Base-by-base conservation (phyloP, 2,329 filamentous ascomycete genomes). In the Cercospora beticola region DNA sequence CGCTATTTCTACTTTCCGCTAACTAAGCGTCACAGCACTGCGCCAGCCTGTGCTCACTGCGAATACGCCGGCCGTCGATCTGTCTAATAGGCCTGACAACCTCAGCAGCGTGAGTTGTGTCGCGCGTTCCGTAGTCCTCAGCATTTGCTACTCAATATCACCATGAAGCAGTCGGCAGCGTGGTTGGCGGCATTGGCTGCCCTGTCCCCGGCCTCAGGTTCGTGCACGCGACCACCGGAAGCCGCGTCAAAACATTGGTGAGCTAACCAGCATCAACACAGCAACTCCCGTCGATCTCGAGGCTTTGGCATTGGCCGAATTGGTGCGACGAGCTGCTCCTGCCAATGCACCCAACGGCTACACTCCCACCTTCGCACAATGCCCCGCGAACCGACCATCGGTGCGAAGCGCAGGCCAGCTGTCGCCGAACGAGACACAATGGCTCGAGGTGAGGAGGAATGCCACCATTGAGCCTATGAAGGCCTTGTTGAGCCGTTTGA, bases 391-490 rank as follows among this genome's bases (percentile, higher is more conserved):
- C n/a, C 85, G 87, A 56, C 93, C 94, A 0, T 84, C 83, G 1
- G 87, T 97, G 65, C 89, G 93, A 73, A 79, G 79, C 40, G 92
- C 91, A 57, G 79, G 80, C 28, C 75, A 76, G 0, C 81, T 97
- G 9, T 94, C 92, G 3, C 74, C 83, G 16, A 83, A 90, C 66
- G 94, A 97, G 82, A 85, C 83, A 46, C 82, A 86, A 76, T 97
- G 94, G 93, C 84, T 97, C 14, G 77, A 87, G 62, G 84, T 84
- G 69, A 87, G 94, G 67, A 87, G 93, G 71, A 87, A 88, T 69
- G 89, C 90, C 71, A 96, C 93, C 0, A 81, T 94, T 18, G 80
- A 87, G 9, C 89, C 92, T n/a, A 90, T 97, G 86, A 87, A 85
- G 65, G 85, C 90, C 18, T 88, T 97, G 72, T 84, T 98, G 62